Conservation (phyloP, 805 yeast genomes). For the Isabelozyma gotoi region DNA sequence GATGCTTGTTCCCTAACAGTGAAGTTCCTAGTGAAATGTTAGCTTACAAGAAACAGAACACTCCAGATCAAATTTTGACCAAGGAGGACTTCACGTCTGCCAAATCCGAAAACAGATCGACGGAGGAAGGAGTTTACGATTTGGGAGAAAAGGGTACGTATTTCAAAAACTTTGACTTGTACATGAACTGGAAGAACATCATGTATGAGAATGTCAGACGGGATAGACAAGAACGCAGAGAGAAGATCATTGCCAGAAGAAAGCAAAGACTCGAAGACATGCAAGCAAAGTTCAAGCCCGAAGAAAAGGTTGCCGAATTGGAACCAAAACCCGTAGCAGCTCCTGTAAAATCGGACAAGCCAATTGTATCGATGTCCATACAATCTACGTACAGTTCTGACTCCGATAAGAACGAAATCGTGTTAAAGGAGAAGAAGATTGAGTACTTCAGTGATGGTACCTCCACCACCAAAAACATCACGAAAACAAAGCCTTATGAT, state of each 20-base stretch:
- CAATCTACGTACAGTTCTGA: conserved; percentile 22
- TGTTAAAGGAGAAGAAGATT: conserved; percentile 28
- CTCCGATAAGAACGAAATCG: conserved; percentile 26
- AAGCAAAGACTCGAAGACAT: background rate
- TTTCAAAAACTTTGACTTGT: conserved; percentile 65
- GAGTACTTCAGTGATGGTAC: conserved; percentile 40
- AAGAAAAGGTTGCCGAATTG: background rate
- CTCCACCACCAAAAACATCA: conserved; percentile 25
- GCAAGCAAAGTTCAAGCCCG: background rate
- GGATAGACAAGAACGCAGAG: conserved; percentile 24
- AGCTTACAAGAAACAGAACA: conserved; percentile 21
- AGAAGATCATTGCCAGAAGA: conserved; percentile 2
- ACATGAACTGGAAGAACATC: conserved; percentile 63
- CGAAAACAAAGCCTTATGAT: conserved; percentile 33
- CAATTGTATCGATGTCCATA: conserved; percentile 24
- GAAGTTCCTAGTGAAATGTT: conserved; percentile 33
- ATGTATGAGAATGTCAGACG: conserved; percentile 48
- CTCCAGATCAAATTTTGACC: conserved; percentile 38
- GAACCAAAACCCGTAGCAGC: conserved; percentile 2
- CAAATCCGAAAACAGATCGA: conserved; percentile 7
- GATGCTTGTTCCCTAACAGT: conserved; percentile 76
- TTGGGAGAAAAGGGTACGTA: conserved; percentile 55
- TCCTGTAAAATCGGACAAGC: background rate
- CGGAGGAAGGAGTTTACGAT: conserved; percentile 22
- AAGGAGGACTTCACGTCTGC: conserved; percentile 58